Evolutionary conservation across 805 yeast species (phyloP), one percentile per base, ranked within the genome.

Genomic region (Maudiozyma pseudohumilis): DNA sequence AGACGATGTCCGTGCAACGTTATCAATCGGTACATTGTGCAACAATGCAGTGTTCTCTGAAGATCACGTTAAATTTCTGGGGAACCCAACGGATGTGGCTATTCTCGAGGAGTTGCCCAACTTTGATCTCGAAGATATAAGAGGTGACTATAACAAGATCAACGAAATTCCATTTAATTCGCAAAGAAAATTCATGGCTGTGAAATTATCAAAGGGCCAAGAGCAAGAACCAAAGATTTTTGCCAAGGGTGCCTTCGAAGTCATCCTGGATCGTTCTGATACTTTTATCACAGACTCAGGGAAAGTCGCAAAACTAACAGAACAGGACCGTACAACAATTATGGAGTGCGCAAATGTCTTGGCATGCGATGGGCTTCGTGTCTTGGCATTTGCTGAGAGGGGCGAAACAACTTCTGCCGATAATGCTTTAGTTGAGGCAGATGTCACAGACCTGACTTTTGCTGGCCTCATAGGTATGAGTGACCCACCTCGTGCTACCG

Each of bases 61-160:
- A 30, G 94, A 82, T 50, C 74, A 70, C 53, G 81, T 74, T 41
- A 77, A 74, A 53, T 80, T 63, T 52, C 74, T 83, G 33, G 98
- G 98, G 20, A 92, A 89, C 59, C 95, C 98, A 28, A 86, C 95
- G 11, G 98, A 92, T 63, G 77, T 88, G 48, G 97, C 98, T 0
- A 66, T 92, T 30, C 66, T 87, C 39, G 95, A 85, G 59, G 74
- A 76, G 24, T 65, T 87, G 40, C 64, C 74, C 5, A 73, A 72
- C 40, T 86, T 87, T 60, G 83, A 80, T 3, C 53, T 85, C 34
- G 75, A 73, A 6, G 97, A 92, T 57, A 52, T 60, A 8, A 77
- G 98, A 58, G 64, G 66, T 21, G 66, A 77, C 6, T 41, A 43
- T 11, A 65, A 72, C 19, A 74, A 92, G 52, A 53, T 71, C 3